These are phyloP conservation scores for Pseudopithomyces chartarum DNA, from an alignment of 2,329 filamentous ascomycete genomes.

Conservation along the genomic window DNA sequence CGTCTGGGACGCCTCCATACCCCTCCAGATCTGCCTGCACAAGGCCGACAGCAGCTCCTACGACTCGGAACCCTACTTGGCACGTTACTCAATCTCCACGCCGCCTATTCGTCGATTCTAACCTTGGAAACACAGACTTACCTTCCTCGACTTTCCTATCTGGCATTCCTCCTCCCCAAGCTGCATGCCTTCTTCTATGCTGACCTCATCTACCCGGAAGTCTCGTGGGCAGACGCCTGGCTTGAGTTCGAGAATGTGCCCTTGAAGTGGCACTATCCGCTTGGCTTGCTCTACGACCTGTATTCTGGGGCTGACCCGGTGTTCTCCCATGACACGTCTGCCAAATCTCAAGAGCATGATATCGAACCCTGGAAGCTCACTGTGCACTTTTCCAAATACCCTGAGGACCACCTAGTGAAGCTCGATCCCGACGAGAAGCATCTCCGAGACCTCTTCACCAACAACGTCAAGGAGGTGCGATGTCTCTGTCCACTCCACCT, in stretches of 20 bases:
- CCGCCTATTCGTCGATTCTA: slow-evolving; percentile 3
- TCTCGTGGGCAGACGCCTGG: slow-evolving; percentile 61
- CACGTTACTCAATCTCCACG: slow-evolving; percentile 35
- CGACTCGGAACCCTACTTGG: slow-evolving; percentile 65
- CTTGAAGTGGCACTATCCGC: slow-evolving; percentile 73
- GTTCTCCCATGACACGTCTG: not conserved
- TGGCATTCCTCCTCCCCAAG: slow-evolving; percentile 67
- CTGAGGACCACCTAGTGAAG: slow-evolving; percentile 61
- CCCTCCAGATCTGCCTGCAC: slow-evolving; percentile 64
- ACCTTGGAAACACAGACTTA: slow-evolving; percentile 53
- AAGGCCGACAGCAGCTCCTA: slow-evolving; percentile 65
- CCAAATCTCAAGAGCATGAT: slow-evolving; percentile 20
- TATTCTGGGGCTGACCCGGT: slow-evolving; percentile 64
- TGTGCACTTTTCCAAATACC: slow-evolving; percentile 65
- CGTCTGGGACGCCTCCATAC: slow-evolving; percentile 65
- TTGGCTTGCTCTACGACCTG: slow-evolving; percentile 72
- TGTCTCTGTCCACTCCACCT: slow-evolving; percentile 11
- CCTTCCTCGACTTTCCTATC: slow-evolving; percentile 69
- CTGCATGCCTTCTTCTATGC: slow-evolving; percentile 66
- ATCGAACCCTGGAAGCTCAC: slow-evolving; percentile 66
- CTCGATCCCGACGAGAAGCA: slow-evolving; percentile 61
- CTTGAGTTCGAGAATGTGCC: slow-evolving; percentile 71
- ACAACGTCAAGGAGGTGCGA: slow-evolving; percentile 67
- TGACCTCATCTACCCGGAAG: slow-evolving; percentile 62
- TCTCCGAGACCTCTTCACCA: slow-evolving; percentile 69